These are phyloP conservation scores for Chrysanthemum seticuspe DNA, from an alignment of 129 eudicot species.

Conservation along the genomic window DNA sequence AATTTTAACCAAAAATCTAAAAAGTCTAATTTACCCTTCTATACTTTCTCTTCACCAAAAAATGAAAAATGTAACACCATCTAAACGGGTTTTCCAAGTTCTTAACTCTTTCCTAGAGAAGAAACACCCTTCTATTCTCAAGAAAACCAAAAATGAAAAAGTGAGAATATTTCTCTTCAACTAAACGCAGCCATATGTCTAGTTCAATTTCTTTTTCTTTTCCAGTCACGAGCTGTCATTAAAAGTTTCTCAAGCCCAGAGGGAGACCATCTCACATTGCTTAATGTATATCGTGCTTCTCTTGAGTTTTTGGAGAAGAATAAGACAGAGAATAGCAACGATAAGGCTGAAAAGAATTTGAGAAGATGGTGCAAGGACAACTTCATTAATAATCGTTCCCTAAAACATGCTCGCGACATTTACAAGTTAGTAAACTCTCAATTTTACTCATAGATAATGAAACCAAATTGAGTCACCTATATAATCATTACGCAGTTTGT, in stretches of 20 bases:
- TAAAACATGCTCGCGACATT: slow-evolving; percentile 84
- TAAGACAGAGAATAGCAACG: slow-evolving; percentile 50
- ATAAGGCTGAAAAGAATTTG: slow-evolving; percentile 71
- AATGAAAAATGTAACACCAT: too few relatives aligned
- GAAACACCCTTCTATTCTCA: too few relatives aligned
- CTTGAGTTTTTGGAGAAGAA: slow-evolving; percentile 70
- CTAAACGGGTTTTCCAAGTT: too few relatives aligned
- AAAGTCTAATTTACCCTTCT: too few relatives aligned
- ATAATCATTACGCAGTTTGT: too few relatives aligned
- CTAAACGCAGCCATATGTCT: too few relatives aligned
- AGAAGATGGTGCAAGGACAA: slow-evolving; percentile 94
- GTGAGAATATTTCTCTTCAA: too few relatives aligned
- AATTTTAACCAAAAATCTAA: too few relatives aligned
- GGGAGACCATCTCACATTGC: slow-evolving; percentile 87
- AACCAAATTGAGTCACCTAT: slow-evolving; percentile 3
- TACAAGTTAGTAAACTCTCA: slow-evolving; percentile 54
- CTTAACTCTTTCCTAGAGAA: too few relatives aligned
- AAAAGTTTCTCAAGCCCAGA: slow-evolving; percentile 72
- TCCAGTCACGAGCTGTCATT: slow-evolving; percentile 57
- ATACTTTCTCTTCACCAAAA: too few relatives aligned
- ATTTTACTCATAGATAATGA: slow-evolving; percentile 4
- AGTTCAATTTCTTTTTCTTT: neutral
- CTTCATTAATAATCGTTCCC: slow-evolving; percentile 75
- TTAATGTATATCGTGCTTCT: slow-evolving; percentile 73
- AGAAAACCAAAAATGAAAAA: too few relatives aligned